Conservation (phyloP, 169 alveolate genomes). For the Blepharisma undulans region DNA sequence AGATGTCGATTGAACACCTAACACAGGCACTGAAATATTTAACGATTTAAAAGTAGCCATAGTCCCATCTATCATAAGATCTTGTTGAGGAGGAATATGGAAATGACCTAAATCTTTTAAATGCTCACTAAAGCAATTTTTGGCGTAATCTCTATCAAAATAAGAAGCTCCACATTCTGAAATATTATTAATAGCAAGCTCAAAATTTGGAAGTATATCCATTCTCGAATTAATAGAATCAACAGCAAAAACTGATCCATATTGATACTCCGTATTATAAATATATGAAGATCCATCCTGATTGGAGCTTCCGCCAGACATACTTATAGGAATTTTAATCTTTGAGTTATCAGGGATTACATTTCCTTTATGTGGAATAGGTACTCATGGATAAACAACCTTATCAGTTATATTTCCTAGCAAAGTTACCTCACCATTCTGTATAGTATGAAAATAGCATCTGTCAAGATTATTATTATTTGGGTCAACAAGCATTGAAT, state of each 20-base stretch:
- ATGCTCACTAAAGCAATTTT: neutral
- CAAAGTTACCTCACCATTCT: too few species aligned
- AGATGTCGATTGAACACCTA: neutral
- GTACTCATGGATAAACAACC: too few species aligned
- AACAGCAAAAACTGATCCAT: neutral
- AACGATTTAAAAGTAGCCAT: neutral
- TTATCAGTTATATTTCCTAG: neutral
- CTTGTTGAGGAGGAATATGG: neutral
- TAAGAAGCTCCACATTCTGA: neutral
- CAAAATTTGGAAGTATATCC: neutral
- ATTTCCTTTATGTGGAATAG: too few species aligned
- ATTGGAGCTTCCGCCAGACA: neutral
- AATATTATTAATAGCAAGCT: neutral
- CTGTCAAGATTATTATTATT: too few species aligned
- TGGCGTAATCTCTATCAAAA: neutral
- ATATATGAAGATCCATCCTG: neutral
- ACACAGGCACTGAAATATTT: neutral
- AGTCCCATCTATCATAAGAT: neutral
- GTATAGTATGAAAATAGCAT: too few species aligned
- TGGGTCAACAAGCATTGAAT: too few species aligned
- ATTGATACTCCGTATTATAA: neutral
- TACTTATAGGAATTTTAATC: neutral
- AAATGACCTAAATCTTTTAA: neutral
- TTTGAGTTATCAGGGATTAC: too few species aligned
- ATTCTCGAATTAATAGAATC: neutral